These are phyloP conservation scores for Sarocladiaceae sp. DNA, from an alignment of 2,329 filamentous ascomycete species.

Conservation along the genomic window DNA sequence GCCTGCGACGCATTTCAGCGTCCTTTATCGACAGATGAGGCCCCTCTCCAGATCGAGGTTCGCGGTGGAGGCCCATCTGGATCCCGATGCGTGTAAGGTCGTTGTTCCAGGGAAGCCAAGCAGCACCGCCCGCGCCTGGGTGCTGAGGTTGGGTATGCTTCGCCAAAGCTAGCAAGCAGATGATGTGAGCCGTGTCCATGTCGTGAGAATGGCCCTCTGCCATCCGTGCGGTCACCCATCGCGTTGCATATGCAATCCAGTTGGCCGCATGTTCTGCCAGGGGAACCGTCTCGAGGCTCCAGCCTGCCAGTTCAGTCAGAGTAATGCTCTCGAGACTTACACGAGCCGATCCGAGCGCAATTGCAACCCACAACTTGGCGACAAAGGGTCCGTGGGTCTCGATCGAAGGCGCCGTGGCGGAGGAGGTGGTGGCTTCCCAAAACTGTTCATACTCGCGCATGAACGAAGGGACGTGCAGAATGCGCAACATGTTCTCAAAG, in stretches of 20 bases:
- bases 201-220: conserved; percentile 7
- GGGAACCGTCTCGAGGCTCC: conserved; percentile 21
- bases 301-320: too few species aligned
- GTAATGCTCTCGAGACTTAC: too few species aligned
- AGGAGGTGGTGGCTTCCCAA: conserved; percentile 22
- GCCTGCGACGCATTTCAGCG: conserved; percentile 38
- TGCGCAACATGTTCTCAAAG: conserved; percentile 44
- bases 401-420: neutral
- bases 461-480: conserved; percentile 48
- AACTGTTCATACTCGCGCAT: conserved; percentile 37
- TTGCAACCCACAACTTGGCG: conserved; percentile 45
- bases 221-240: conserved; percentile 15
- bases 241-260: conserved; percentile 18
- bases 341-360: conserved; percentile 51
- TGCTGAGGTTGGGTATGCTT: conserved; percentile 15
- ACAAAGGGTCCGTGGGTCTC: conserved; percentile 29
- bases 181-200: conserved; percentile 18
- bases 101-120: conserved; percentile 10
- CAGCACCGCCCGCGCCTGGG: conserved; percentile 2
- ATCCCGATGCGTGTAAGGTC: conserved; percentile 34
- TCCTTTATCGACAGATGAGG: conserved; percentile 31
- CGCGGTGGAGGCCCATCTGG: conserved; percentile 43
- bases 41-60: conserved; percentile 34
- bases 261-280: conserved; percentile 14
- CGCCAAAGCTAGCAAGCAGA: conserved; percentile 24